Conservation (phyloP, 2,329 filamentous ascomycete species). For the Aspergillus persii region DNA sequence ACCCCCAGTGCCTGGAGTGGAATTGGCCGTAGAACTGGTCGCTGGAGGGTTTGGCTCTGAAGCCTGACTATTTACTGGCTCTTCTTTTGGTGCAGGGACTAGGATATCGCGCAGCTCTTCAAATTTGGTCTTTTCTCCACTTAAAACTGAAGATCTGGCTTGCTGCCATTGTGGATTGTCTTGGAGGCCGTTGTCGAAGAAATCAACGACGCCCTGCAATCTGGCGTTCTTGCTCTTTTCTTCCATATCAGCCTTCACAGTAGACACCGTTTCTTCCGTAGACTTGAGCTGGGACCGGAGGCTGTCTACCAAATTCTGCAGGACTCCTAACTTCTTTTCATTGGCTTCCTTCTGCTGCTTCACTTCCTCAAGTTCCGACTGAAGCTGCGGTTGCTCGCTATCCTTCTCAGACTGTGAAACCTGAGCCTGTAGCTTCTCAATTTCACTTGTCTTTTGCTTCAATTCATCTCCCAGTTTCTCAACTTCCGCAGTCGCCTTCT, state of each 20-base stretch:
- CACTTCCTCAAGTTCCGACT: slow-evolving; percentile 32
- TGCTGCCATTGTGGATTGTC: slow-evolving; percentile 36
- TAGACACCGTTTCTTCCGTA: slow-evolving; percentile 50
- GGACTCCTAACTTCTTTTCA: slow-evolving; percentile 54
- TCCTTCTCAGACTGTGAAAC: slow-evolving; percentile 20
- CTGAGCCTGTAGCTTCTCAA: slow-evolving; percentile 36
- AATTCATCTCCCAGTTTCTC: slow-evolving; percentile 38
- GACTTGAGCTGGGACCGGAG: slow-evolving; percentile 54
- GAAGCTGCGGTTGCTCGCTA: slow-evolving; percentile 24
- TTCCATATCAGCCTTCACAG: slow-evolving; percentile 43
- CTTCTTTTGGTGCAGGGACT: slow-evolving; percentile 19
- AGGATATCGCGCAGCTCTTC: slow-evolving; percentile 34
- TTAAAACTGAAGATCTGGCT: slow-evolving; percentile 31
- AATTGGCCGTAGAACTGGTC: slow-evolving; percentile 4
- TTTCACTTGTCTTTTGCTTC: slow-evolving; percentile 40
- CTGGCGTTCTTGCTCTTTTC: slow-evolving; percentile 37
- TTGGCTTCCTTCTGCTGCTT: slow-evolving; percentile 38
- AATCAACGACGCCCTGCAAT: slow-evolving; percentile 37
- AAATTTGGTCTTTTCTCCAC: slow-evolving; percentile 36
- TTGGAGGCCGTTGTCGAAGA: slow-evolving; percentile 40
- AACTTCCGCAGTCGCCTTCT: slow-evolving; percentile 27
- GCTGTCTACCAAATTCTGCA: slow-evolving; percentile 56
- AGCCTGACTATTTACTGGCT: slow-evolving; percentile 22
- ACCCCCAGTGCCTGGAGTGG: slow-evolving; percentile 28
- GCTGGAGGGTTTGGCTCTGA: slow-evolving; percentile 21